phyloP scores from a whole-genome alignment of 1,284 basidiomycete genomes.

The Boletus calvinii region DNA sequence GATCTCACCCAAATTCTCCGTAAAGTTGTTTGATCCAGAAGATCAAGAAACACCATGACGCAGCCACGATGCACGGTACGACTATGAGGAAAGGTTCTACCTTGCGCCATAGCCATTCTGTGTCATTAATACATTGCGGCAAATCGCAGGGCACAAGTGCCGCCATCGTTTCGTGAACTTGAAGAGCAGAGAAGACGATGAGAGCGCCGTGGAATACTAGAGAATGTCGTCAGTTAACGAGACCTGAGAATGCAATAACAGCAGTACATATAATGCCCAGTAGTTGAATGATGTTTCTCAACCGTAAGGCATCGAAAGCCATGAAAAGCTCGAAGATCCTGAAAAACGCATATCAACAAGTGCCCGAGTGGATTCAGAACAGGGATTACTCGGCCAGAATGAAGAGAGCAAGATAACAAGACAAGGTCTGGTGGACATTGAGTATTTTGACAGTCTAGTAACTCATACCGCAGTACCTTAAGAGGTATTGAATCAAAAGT shows the following conservation, averaged over 20 bases:
- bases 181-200: conserved; percentile 68
- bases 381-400: conserved; percentile 68
- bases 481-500: conserved; percentile 43
- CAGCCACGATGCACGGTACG: conserved; percentile 52
- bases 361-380: background rate
- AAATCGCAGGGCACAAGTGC: conserved; percentile 48
- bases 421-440: conserved; percentile 56
- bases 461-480: conserved; percentile 43
- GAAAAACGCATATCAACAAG: conserved; percentile 5
- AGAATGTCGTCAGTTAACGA: conserved; percentile 20
- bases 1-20: conserved; percentile 58
- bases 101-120: conserved; percentile 39
- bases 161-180: conserved; percentile 65
- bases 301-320: conserved; percentile 70
- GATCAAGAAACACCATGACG: conserved; percentile 51
- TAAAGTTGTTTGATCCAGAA: conserved; percentile 57
- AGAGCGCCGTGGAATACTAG: conserved; percentile 73
- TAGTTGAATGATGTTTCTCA: conserved; percentile 76
- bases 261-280: conserved; percentile 65
- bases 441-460: conserved; percentile 7
- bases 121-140: conserved; percentile 18
- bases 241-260: background rate
- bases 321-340: conserved; percentile 73
- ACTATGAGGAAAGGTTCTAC: conserved; percentile 53
- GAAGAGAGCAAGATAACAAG: conserved; percentile 80